Percentiles rank a stretch among this genome's conserved stretches.
Conservation (phyloP, 1,139 yeast genomes). For the Taphrina confusa region DNA sequence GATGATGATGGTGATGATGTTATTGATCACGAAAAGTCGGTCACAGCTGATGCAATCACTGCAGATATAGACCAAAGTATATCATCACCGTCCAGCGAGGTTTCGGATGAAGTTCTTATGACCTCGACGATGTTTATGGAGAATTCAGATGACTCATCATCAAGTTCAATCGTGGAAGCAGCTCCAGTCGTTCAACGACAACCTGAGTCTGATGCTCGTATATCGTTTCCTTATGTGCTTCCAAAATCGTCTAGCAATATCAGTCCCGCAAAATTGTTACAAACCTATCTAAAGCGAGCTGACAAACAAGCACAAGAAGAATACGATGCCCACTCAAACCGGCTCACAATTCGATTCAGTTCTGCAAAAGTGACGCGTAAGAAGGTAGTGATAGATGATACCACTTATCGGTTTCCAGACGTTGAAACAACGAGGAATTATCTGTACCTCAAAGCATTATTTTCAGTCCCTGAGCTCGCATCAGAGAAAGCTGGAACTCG, state of each 20-base stretch:
- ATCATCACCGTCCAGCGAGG: background rate
- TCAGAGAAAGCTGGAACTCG: constrained; percentile 26
- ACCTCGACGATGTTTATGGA: background rate
- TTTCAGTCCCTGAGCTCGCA: constrained; percentile 26
- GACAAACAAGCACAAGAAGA: constrained; percentile 28
- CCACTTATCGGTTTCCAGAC: constrained; percentile 13
- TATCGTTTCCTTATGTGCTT: constrained; percentile 11
- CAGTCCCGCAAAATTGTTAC: constrained; percentile 21
- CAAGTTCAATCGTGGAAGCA: background rate
- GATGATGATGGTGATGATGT: background rate
- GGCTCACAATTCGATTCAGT: constrained; percentile 20
- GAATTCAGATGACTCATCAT: background rate
- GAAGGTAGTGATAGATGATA: constrained; percentile 5
- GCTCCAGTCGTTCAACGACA: background rate
- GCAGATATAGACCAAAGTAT: background rate
- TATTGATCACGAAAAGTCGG: background rate
- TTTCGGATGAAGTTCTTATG: background rate
- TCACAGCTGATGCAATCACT: background rate
- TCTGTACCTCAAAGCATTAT: constrained; percentile 21
- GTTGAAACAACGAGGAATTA: constrained; percentile 18
- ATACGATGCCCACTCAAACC: background rate
- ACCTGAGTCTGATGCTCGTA: background rate
- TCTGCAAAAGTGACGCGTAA: constrained; percentile 17
- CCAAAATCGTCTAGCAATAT: constrained; percentile 23
- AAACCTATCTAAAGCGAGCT: constrained; percentile 17